phyloP scores from a whole-genome alignment of 768 basidiomycete genomes.

The Pulveroboletus sp. region DNA sequence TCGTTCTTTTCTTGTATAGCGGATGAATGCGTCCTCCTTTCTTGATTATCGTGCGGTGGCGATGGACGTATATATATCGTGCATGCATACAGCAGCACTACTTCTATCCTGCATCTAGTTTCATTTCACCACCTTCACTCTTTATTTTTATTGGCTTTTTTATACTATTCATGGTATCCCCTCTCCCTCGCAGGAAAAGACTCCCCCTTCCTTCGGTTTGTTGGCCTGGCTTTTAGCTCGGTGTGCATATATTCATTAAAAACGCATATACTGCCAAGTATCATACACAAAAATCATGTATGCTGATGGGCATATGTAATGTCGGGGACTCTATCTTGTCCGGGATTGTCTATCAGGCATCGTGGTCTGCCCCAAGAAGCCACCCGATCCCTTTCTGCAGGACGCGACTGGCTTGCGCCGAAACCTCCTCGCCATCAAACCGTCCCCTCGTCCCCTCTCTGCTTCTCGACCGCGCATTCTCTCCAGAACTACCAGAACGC shows the following conservation, averaged over 20 bases:
- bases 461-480: slow-evolving; percentile 31
- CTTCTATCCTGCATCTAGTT: slow-evolving; percentile 3
- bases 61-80: slow-evolving; percentile 4
- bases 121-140: neutral
- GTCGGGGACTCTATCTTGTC: neutral
- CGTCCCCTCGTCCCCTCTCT: slow-evolving; percentile 40
- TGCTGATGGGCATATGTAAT: slow-evolving; percentile 17
- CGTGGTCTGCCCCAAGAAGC: slow-evolving; percentile 85
- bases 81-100: slow-evolving; percentile 11
- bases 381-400: slow-evolving; percentile 92
- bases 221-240: slow-evolving; percentile 21
- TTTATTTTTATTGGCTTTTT: slow-evolving; percentile 27
- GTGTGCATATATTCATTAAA: slow-evolving; percentile 24
- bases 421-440: slow-evolving; percentile 57
- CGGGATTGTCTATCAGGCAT: slow-evolving; percentile 5
- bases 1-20: slow-evolving; percentile 6
- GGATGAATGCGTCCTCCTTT: slow-evolving; percentile 17
- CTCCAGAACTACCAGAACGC: slow-evolving; percentile 19
- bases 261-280: slow-evolving; percentile 18
- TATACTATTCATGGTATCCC: slow-evolving; percentile 26
- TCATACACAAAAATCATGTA: slow-evolving; percentile 14
- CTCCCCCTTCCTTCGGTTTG: slow-evolving; percentile 23
- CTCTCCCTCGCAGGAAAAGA: slow-evolving; percentile 10
- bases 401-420: slow-evolving; percentile 70
- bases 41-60: slow-evolving; percentile 13